Base-by-base conservation (phyloP, 345 rosid genomes). In the Gossypium raimondii region DNA sequence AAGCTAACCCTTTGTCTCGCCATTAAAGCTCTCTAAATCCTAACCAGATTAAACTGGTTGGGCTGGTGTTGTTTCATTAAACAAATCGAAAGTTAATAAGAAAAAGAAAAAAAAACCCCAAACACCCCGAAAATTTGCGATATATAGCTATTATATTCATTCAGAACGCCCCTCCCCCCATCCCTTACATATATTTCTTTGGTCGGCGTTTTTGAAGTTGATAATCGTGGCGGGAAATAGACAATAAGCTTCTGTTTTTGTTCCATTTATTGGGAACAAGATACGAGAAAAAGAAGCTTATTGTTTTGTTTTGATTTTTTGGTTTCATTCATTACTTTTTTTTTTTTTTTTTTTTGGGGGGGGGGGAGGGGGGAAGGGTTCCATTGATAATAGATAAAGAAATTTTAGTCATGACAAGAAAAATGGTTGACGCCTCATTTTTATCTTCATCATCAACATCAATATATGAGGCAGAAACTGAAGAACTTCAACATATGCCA, bases 401-500 rank as follows among this genome's bases (percentile, higher is more conserved):
- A 1, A 2, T 55, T 7, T 13, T 14, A 16, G 2, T 29, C 73
- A 34, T 34, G 41, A 34, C 41, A 1, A 34, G 41, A 34, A 50
- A 50, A 50, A 50, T 50, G 53, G 53, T 50, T 14, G 53, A 50
- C 16, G 53, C 8, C 12, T 71, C 74, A 43, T 20, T 78, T 55
- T 75, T 83, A 9, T 24, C 80, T 50, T 75, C 84, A 9, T 56
- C 82, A 6, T 77, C 90, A 0, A 52, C 80, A 2, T 68, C 80
- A 20, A 81, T 78, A 17, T 24, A 51, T 8, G 78, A 77, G 4
- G 67, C 38, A 16, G 89, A 76, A 18, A 70, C 78, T 0, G 86
- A 83, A 72, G 91, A 83, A 13, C 73, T 83, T 74, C 78, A 78
- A 74, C 85, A 73, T 27, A 86, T 87, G 82, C 88, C 88, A 0